These are phyloP conservation scores for Penicillium desertorum DNA, from an alignment of 495 filamentous ascomycete species.

Conservation along the genomic window DNA sequence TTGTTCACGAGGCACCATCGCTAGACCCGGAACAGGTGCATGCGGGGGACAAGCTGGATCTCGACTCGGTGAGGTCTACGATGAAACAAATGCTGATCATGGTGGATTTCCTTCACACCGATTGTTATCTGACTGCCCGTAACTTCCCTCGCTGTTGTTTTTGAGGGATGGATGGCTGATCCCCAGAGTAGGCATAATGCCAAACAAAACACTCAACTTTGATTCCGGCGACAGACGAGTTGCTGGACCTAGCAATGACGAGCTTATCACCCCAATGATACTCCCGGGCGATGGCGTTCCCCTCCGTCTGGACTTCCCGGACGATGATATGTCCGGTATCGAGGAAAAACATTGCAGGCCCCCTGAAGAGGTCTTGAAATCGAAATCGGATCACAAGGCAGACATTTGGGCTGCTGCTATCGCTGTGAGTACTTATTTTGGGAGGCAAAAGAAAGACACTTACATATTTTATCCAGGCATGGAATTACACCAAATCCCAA, in stretches of 20 bases:
- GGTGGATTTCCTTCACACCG: constrained; percentile 5
- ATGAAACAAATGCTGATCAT: constrained; percentile 1
- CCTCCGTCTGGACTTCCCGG: neutral
- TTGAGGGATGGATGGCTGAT: neutral
- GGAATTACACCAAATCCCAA: neutral
- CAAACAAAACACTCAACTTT: neutral
- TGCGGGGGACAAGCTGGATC: neutral
- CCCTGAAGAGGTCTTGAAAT: constrained; percentile 3
- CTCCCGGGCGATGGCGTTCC: constrained; percentile 4
- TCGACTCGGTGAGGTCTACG: neutral
- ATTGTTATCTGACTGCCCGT: constrained; percentile 8
- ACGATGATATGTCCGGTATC: neutral
- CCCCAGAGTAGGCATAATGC: neutral
- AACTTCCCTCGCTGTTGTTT: neutral
- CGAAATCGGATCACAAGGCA: neutral
- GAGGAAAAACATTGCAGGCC: neutral
- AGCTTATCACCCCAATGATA: neutral
- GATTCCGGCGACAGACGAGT: no score
- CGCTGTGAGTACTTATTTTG: neutral
- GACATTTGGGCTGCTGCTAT: neutral
- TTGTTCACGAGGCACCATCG: constrained; percentile 1
- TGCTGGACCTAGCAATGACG: constrained; percentile 2
- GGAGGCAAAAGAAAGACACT: neutral
- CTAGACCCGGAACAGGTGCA: neutral
- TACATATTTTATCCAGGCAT: neutral